Percentiles rank a stretch among this genome's conserved stretches.
These are phyloP conservation scores for Pyronema omphalodes DNA, from an alignment of 495 filamentous ascomycete genomes.

Conservation along the genomic window DNA sequence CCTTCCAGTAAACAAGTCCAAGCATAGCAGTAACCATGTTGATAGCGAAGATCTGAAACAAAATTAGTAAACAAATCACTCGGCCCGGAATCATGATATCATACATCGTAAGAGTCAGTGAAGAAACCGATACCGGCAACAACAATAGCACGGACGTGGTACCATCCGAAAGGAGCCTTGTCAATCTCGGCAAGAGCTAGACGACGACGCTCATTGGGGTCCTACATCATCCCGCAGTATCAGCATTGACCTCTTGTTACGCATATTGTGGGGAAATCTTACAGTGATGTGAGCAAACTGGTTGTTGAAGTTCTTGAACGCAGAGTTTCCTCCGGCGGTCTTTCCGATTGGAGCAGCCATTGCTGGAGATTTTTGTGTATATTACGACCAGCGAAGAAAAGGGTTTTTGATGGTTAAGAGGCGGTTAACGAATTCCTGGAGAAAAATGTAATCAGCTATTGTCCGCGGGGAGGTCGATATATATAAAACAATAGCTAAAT, in stretches of 20 bases:
- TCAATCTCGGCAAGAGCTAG: constrained; percentile 63
- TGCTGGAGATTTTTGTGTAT: too few species aligned
- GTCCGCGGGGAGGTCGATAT: too few species aligned
- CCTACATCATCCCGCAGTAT: constrained; percentile 35
- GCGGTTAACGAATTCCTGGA: too few species aligned
- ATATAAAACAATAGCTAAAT: too few species aligned
- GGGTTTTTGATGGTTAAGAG: too few species aligned
- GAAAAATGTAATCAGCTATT: too few species aligned
- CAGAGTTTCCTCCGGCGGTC: constrained; percentile 37
- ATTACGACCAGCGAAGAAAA: too few species aligned
- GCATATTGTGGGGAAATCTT: background rate
- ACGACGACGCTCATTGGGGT: constrained; percentile 57
- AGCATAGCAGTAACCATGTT: constrained; percentile 50
- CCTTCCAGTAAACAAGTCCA: constrained; percentile 54
- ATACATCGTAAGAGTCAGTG: constrained; percentile 58
- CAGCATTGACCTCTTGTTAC: constrained; percentile 23
- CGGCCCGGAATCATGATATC: background rate
- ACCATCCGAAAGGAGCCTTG: constrained; percentile 63
- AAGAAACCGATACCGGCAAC: constrained; percentile 80
- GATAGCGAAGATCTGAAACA: constrained; percentile 47
- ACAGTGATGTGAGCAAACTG: constrained; percentile 24
- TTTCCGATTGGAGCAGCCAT: too few species aligned
- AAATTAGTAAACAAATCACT: background rate
- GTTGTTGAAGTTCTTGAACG: constrained; percentile 47
- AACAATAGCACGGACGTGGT: constrained; percentile 52